Percentiles rank a stretch among this genome's conserved stretches.
Conservation (phyloP, 2,329 filamentous ascomycete genomes). For the Shiraia bambusicola region DNA sequence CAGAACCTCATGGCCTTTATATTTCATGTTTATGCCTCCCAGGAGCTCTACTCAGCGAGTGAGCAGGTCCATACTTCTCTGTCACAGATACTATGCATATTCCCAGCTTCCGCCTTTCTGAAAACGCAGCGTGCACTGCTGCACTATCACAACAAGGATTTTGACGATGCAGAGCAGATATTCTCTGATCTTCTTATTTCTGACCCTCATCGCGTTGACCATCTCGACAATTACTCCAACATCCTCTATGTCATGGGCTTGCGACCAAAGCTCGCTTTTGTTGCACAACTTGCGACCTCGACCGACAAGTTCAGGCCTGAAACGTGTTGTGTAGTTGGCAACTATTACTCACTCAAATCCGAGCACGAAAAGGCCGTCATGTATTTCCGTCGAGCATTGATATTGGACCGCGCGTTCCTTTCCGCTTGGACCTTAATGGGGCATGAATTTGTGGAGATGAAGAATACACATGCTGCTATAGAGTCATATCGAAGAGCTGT, state of each 20-base stretch:
- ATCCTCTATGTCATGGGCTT: conserved; percentile 91
- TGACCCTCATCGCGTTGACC: conserved; percentile 74
- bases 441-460: conserved; percentile 97
- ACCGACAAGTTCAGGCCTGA: conserved; percentile 96
- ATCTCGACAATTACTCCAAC: conserved; percentile 94
- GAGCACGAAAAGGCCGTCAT: conserved; percentile 97
- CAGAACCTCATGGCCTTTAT: conserved; percentile 92
- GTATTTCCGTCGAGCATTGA: conserved; percentile 92
- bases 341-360: conserved; percentile 93
- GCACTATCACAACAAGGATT: conserved; percentile 85
- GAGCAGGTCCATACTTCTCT: conserved; percentile 73
- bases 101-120: conserved; percentile 85
- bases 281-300: conserved; percentile 86
- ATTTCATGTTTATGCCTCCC: conserved; percentile 86
- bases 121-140: conserved; percentile 86
- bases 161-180: conserved; percentile 63
- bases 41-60: conserved; percentile 87
- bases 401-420: conserved; percentile 84
- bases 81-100: conserved; percentile 76
- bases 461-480: conserved; percentile 96
- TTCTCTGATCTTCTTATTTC: conserved; percentile 70
- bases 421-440: conserved; percentile 99
- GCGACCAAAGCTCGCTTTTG: conserved; percentile 84
- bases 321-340: conserved; percentile 94
- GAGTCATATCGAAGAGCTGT: conserved; percentile 95